Base-by-base conservation (phyloP, 164 flowering plant genomes). In the Litsea cubeba region DNA sequence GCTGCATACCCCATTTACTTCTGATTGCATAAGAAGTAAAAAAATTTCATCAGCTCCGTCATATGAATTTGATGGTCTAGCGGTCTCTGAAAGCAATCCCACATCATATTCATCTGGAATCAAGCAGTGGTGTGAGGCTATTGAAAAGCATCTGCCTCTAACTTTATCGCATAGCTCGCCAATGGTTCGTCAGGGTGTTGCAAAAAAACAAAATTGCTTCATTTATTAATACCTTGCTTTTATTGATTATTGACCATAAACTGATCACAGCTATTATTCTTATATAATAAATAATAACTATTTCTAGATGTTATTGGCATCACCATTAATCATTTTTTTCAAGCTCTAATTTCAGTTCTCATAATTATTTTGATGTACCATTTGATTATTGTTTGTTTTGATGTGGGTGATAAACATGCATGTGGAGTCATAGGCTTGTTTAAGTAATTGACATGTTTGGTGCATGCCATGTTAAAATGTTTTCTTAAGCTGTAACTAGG, bases 1-100 rank as follows among this genome's bases (percentile, higher is more conserved):
- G 28, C 74, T 82, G 49, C 90, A 88, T 62, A 77, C 87, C 57
- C 91, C 97, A 58, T 93, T 95, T 81, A 80, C 86, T 70, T 88
- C 88, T 78, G 97, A 93, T 54, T 87, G 81, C 75, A 71, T 83
- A 25, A 84, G 89, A 84, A 76, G 77, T 60, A 92, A 89, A 80
- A 87, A 82, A 73, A 81, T 95, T 49, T 93, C 97, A 75, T 95
- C 98, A 60, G 99, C 99, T 74, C 99, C 99, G 75, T 83, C 82
- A 26, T 82, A 87, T 85, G 88, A 74, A 74, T 32, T 64, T 22
- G 84, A 83, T 75, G 76, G 69, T 65, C 60, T 69, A 23, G 83
- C 82, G 58, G 72, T 77, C 70, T 54, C 81, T 26, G 65, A 72
- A 68, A 80, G 77, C 18, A 81, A 83, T 40, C 23, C 40, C 3